Conservation (phyloP, 2,329 filamentous ascomycete species). For the Aspergillus sp. region DNA sequence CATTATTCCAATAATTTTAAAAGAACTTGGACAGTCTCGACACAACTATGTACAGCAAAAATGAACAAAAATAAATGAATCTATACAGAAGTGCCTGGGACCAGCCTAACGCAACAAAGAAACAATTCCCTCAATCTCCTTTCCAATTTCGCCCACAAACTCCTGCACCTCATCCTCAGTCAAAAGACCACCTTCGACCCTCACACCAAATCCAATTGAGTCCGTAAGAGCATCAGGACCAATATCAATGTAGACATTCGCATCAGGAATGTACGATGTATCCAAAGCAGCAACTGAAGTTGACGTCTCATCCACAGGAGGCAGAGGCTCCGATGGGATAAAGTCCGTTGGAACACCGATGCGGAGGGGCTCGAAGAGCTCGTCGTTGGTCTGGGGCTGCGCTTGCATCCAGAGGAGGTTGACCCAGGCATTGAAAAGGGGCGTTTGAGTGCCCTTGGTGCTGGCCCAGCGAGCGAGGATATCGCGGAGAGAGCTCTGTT, state of each 20-base stretch:
- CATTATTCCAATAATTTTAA: too few relatives aligned
- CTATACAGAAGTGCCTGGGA: too few relatives aligned
- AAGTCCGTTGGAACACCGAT: slow-evolving; percentile 24
- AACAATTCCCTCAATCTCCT: slow-evolving; percentile 14
- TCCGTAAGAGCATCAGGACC: slow-evolving; percentile 18
- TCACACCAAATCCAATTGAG: slow-evolving; percentile 21
- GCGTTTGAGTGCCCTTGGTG: slow-evolving; percentile 1
- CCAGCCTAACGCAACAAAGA: background rate
- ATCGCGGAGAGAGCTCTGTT: slow-evolving; percentile 22
- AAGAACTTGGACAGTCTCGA: too few relatives aligned
- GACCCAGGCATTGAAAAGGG: slow-evolving; percentile 26
- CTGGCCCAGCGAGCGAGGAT: slow-evolving; percentile 14
- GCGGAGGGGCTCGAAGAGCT: slow-evolving; percentile 16
- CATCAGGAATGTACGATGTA: slow-evolving; percentile 16
- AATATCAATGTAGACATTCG: slow-evolving; percentile 22
- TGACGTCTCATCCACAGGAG: background rate
- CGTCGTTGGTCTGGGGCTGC: slow-evolving; percentile 2
- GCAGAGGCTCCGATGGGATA: slow-evolving; percentile 11
- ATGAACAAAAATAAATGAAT: too few relatives aligned
- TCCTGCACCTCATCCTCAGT: slow-evolving; percentile 9
- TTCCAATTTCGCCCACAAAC: slow-evolving; percentile 13
- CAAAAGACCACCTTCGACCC: slow-evolving; percentile 20
- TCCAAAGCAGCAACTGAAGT: slow-evolving; percentile 19
- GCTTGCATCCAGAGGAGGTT: slow-evolving; percentile 25
- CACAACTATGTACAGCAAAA: too few relatives aligned